Evolutionary conservation across 495 filamentous ascomycete species (phyloP).

Genomic region (Neurospora sp.): DNA sequence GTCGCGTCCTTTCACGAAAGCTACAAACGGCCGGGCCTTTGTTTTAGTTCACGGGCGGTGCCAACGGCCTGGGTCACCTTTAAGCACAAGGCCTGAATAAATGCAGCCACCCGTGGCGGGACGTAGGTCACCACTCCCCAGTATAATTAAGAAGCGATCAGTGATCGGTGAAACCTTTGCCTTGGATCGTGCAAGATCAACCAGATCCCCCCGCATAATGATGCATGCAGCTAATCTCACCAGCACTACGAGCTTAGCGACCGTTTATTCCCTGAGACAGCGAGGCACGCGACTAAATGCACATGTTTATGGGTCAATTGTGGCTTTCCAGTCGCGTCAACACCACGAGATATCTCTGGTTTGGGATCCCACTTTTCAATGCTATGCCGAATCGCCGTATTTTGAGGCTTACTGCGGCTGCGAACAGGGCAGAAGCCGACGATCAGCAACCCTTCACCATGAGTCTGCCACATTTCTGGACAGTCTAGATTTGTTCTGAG

Average conservation of each 20-base stretch:
- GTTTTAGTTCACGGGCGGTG: not conserved
- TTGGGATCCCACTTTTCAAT: not conserved
- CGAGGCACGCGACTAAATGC: not conserved
- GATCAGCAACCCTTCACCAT: not conserved
- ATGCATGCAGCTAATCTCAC: not conserved
- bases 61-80: not conserved
- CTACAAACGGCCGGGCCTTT: not conserved
- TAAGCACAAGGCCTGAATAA: not conserved
- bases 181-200: constrained; percentile 6
- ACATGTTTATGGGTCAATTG: not conserved
- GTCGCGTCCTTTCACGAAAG: not conserved
- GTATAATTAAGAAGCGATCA: constrained; percentile 11
- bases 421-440: not conserved
- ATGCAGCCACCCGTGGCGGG: constrained; percentile 12
- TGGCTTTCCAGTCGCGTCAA: not conserved
- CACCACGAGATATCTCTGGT: not conserved
- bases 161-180: not conserved
- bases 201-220: not conserved
- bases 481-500: not conserved
- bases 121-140: constrained; percentile 2
- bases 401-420: not conserved
- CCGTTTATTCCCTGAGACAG: constrained; percentile 6
- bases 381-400: not conserved
- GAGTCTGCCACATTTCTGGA: not conserved
- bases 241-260: not conserved